Evolutionary conservation across 2,329 filamentous ascomycete genomes (phyloP).

Genomic region (Cryphonectria naterciae): DNA sequence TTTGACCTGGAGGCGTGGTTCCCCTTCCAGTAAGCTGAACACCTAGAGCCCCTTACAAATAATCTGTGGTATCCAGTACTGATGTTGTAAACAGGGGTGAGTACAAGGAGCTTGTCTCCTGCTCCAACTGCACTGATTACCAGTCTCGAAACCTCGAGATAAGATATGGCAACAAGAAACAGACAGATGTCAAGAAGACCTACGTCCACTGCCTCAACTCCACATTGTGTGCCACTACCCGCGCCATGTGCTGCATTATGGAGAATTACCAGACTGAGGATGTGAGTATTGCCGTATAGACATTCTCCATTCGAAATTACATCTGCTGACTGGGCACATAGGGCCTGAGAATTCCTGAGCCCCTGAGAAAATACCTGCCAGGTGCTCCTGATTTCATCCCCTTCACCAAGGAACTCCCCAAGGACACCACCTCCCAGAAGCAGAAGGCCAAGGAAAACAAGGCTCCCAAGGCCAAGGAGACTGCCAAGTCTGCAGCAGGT

Average conservation of each 20-base stretch:
- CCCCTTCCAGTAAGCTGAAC: slow-evolving; percentile 67
- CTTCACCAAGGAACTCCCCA: slow-evolving; percentile 83
- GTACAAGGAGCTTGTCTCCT: slow-evolving; percentile 97
- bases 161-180: slow-evolving; percentile 84
- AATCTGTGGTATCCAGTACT: background rate
- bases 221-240: slow-evolving; percentile 74
- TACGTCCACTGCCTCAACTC: slow-evolving; percentile 87
- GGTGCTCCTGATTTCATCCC: slow-evolving; percentile 88
- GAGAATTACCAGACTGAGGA: slow-evolving; percentile 97
- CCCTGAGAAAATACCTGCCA: slow-evolving; percentile 86
- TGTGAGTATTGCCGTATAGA: slow-evolving; percentile 50
- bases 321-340: slow-evolving; percentile 39
- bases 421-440: slow-evolving; percentile 52
- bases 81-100: slow-evolving; percentile 59
- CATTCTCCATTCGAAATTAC: background rate
- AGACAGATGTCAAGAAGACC: slow-evolving; percentile 83
- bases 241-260: slow-evolving; percentile 89
- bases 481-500: slow-evolving; percentile 28
- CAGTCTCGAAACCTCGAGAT: slow-evolving; percentile 94
- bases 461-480: slow-evolving; percentile 33
- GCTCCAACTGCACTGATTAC: slow-evolving; percentile 98
- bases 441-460: slow-evolving; percentile 33
- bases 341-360: slow-evolving; percentile 80
- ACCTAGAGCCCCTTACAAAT: background rate
- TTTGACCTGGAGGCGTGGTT: slow-evolving; percentile 97